Base-by-base conservation (phyloP, 331 rosid genomes). In the Saraca asoca region DNA sequence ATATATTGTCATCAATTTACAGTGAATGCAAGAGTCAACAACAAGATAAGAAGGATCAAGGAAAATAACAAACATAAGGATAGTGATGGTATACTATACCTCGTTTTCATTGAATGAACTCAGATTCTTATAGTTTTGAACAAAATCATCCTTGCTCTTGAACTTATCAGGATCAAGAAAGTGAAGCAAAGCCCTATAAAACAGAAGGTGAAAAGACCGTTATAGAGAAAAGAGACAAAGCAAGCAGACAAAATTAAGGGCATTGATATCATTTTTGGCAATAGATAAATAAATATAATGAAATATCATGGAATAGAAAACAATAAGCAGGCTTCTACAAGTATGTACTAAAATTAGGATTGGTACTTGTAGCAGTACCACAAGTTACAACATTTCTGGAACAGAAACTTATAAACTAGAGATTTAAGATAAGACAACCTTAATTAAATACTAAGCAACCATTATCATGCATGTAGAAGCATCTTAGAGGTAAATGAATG, bases 91-190 rank as follows among this genome's bases (percentile, higher is more conserved):
- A 74, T 57, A 37, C 37, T 53, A 46, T 70, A 94, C 99, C 99
- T 94, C 99, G 67, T 43, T 94, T 79, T 94, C 99, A 80, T 94
- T 87, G 70, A 94, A 94, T 6, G 96, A 94, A 85, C 99, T 94
- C 62, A 90, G 93, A 77, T 94, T 94, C 88, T 94, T 94, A 79
- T 94, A 94, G 79, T 85, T 94, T 64, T 94, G 96, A 58, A 94
- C 86, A 83, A 94, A 94, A 39, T 94, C 99, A 68, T 94, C 99
- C 81, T 86, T 94, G 78, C 78, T 90, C 69, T 76, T 90, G 85
- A 94, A 94, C 83, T 94, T 90, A 58, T 80, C 85, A 44, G 77
- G 75, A 81, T 94, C 99, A 20, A 94, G 96, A 75, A 94, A 94
- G 84, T 94, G 99, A 60, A 94, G 97, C 82, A 94, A 78, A 73